Evolutionary conservation across 2,329 filamentous ascomycete species (phyloP).

Genomic region (Metarhizium robertsii): DNA sequence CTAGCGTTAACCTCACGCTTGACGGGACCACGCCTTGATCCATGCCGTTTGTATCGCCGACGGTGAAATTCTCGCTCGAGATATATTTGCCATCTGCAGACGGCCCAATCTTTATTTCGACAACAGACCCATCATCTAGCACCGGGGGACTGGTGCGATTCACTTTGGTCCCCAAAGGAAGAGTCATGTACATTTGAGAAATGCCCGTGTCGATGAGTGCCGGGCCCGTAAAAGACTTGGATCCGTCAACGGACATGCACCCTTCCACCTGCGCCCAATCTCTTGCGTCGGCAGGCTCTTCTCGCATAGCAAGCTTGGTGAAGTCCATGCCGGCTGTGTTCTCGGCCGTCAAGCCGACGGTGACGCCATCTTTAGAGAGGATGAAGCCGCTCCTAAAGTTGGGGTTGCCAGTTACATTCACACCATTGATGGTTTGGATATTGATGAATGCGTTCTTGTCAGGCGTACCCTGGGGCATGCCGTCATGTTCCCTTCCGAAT

Average conservation of each 20-base stretch:
- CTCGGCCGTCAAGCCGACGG: neutral
- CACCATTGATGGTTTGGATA: neutral
- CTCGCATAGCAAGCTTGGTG: neutral
- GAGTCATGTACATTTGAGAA: conserved; percentile 4
- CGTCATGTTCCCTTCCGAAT: conserved; percentile 3
- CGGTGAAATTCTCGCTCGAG: conserved; percentile 2
- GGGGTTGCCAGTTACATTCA: neutral
- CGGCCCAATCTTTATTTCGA: neutral
- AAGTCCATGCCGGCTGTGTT: conserved; percentile 1
- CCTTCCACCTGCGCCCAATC: conserved; percentile 2
- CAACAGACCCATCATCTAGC: neutral
- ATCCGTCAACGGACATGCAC: conserved; percentile 1
- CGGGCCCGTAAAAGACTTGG: neutral
- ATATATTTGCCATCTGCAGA: neutral
- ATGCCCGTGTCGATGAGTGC: conserved; percentile 3
- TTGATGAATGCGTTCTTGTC: conserved; percentile 4
- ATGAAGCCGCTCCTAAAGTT: conserved; percentile 1
- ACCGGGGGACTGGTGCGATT: neutral
- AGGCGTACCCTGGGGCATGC: conserved; percentile 4
- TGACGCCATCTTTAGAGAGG: neutral
- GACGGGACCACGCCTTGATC: neutral
- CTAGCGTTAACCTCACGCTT: neutral
- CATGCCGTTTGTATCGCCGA: conserved; percentile 8
- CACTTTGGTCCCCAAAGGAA: conserved; percentile 2
- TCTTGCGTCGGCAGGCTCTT: neutral